phyloP scores from a whole-genome alignment of 1,284 basidiomycete species.

The Rhodofomes roseus region DNA sequence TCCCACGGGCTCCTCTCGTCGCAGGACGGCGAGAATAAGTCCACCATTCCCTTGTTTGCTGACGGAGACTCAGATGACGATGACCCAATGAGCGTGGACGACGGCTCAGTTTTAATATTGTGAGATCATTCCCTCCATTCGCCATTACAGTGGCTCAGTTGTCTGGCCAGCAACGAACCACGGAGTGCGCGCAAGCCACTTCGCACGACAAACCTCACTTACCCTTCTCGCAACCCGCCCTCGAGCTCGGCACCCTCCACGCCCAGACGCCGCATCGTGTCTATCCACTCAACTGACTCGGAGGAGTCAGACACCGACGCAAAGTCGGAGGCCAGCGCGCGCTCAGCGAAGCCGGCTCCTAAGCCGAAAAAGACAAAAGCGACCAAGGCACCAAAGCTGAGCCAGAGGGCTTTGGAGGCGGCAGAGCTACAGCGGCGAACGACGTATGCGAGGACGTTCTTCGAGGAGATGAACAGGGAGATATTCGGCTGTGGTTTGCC shows the following conservation, averaged over 20 bases:
- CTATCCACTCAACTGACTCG: slow-evolving; percentile 5
- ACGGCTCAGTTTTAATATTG: slow-evolving; percentile 45
- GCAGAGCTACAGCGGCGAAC: slow-evolving; percentile 45
- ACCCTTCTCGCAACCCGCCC: background rate
- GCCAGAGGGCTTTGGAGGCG: slow-evolving; percentile 43
- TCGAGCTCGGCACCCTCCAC: background rate
- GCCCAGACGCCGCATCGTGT: background rate
- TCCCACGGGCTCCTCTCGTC: background rate
- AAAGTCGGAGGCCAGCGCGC: background rate
- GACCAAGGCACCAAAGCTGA: slow-evolving; percentile 23
- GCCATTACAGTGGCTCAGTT: background rate
- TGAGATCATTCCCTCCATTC: slow-evolving; percentile 26
- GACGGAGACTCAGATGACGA: slow-evolving; percentile 25
- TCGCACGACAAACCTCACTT: slow-evolving; percentile 10
- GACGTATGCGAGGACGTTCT: slow-evolving; percentile 62
- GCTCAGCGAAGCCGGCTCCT: background rate
- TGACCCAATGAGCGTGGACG: slow-evolving; percentile 17
- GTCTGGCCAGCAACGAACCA: slow-evolving; percentile 40
- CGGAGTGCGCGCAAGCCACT: slow-evolving; percentile 42
- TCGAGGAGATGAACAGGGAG: slow-evolving; percentile 76
- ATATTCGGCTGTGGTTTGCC: slow-evolving; percentile 79
- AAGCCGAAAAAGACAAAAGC: slow-evolving; percentile 1
- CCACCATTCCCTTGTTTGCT: slow-evolving; percentile 11
- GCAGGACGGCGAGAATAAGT: background rate
- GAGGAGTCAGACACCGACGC: slow-evolving; percentile 11